Percentiles rank a stretch among this genome's conserved stretches.
These are phyloP conservation scores for Phytophthora kernoviae DNA, from an alignment of 352 stramenopile species.

Conservation along the genomic window DNA sequence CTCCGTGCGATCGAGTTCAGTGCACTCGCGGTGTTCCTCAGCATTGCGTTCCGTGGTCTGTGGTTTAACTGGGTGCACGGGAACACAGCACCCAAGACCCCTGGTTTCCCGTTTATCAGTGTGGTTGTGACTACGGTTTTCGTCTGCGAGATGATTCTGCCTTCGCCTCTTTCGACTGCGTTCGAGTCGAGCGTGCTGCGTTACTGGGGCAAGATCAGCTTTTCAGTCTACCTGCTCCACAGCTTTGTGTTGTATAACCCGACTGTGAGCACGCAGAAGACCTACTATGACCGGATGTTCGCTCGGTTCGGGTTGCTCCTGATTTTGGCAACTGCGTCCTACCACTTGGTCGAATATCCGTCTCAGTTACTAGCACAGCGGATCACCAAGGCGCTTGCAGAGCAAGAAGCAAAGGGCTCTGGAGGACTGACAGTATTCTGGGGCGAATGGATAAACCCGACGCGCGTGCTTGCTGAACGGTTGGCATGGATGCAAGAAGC, in stretches of 20 bases:
- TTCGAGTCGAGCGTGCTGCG: slow-evolving; percentile 52
- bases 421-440: slow-evolving; percentile 26
- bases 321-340: slow-evolving; percentile 37
- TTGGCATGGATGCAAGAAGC: slow-evolving; percentile 22
- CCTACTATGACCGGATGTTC: slow-evolving; percentile 44
- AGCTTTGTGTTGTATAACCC: slow-evolving; percentile 39
- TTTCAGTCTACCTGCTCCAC: slow-evolving; percentile 57
- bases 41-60: slow-evolving; percentile 35
- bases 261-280: slow-evolving; percentile 26
- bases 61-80: slow-evolving; percentile 52
- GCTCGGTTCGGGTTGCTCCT: slow-evolving; percentile 34
- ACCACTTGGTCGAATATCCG: slow-evolving; percentile 55
- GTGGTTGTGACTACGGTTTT: slow-evolving; percentile 34
- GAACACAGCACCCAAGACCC: slow-evolving; percentile 22
- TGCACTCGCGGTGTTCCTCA: slow-evolving; percentile 33
- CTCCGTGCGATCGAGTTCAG: slow-evolving; percentile 28
- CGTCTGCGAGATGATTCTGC: slow-evolving; percentile 44
- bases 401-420: slow-evolving; percentile 30
- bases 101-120: slow-evolving; percentile 40
- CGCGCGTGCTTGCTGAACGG: slow-evolving; percentile 22
- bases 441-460: slow-evolving; percentile 27
- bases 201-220: slow-evolving; percentile 51
- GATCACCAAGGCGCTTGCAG: slow-evolving; percentile 38
- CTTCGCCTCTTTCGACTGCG: slow-evolving; percentile 33
- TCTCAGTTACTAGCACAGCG: slow-evolving; percentile 48